These are phyloP conservation scores for Panellus pusillus DNA, from an alignment of 768 basidiomycete species.

Conservation along the genomic window DNA sequence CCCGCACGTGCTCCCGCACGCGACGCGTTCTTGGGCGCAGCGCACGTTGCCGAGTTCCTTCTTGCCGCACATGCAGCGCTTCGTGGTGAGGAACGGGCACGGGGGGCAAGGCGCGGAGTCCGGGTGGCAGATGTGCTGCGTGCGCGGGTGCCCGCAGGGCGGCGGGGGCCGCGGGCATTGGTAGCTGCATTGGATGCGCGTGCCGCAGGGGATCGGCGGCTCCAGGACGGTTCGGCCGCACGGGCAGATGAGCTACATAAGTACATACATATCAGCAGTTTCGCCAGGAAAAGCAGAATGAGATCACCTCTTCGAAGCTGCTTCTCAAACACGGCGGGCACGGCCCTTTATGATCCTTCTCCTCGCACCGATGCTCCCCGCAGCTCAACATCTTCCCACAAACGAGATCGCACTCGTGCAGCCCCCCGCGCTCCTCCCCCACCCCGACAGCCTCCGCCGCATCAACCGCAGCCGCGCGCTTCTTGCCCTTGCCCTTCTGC, in stretches of 20 bases:
- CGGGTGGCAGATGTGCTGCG: conserved; percentile 83
- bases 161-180: conserved; percentile 73
- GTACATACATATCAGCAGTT: background rate
- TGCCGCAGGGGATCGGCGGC: conserved; percentile 89
- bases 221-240: conserved; percentile 87
- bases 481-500: conserved; percentile 66
- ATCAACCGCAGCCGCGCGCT: conserved; percentile 34
- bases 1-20: conserved; percentile 81
- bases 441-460: conserved; percentile 32
- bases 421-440: conserved; percentile 60
- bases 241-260: conserved; percentile 63
- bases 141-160: conserved; percentile 79
- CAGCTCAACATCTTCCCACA: conserved; percentile 75
- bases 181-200: conserved; percentile 71
- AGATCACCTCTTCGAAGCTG: conserved; percentile 82
- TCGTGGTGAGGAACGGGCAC: conserved; percentile 78
- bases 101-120: conserved; percentile 73
- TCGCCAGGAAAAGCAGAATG: background rate
- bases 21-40: conserved; percentile 81
- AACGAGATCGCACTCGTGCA: conserved; percentile 83
- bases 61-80: conserved; percentile 89
- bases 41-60: conserved; percentile 73
- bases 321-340: conserved; percentile 87
- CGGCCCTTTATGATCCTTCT: conserved; percentile 76
- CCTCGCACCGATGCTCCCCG: conserved; percentile 78